phyloP scores from a whole-genome alignment of 2,329 filamentous ascomycete genomes.

The Fusarium luffae region DNA sequence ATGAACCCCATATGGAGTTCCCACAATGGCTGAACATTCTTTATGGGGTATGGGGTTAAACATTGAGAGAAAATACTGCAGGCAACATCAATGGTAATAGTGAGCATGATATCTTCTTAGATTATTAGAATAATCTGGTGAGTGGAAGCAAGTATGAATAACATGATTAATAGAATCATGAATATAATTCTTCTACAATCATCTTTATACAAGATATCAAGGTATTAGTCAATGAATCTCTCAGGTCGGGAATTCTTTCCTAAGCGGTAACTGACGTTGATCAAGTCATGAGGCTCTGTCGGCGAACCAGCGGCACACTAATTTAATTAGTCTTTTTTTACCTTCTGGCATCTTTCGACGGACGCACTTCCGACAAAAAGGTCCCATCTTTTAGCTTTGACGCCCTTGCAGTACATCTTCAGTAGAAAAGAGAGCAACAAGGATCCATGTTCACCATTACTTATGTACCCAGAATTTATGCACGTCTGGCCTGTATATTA shows the following conservation, averaged over 20 bases:
- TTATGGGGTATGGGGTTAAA: neutral
- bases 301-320: constrained; percentile 2
- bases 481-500: constrained; percentile 34
- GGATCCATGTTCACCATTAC: constrained; percentile 25
- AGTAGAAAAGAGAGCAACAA: constrained; percentile 19
- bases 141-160: neutral
- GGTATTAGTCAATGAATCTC: neutral
- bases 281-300: constrained; percentile 5
- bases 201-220: neutral
- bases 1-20: constrained; percentile 4
- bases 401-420: constrained; percentile 8
- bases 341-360: neutral
- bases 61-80: neutral
- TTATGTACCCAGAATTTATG: constrained; percentile 28
- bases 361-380: constrained; percentile 19
- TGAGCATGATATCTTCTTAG: neutral
- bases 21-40: neutral
- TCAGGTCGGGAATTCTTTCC: neutral
- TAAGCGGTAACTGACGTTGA: neutral
- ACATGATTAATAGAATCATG: neutral
- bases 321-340: neutral
- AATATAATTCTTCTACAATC: no score
- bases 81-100: neutral
- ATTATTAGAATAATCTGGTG: neutral
- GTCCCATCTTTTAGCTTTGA: constrained; percentile 1